Percentiles rank a stretch among this genome's conserved stretches.
phyloP scores from a whole-genome alignment of 2,329 filamentous ascomycete genomes.

The Alternaria brassicae region DNA sequence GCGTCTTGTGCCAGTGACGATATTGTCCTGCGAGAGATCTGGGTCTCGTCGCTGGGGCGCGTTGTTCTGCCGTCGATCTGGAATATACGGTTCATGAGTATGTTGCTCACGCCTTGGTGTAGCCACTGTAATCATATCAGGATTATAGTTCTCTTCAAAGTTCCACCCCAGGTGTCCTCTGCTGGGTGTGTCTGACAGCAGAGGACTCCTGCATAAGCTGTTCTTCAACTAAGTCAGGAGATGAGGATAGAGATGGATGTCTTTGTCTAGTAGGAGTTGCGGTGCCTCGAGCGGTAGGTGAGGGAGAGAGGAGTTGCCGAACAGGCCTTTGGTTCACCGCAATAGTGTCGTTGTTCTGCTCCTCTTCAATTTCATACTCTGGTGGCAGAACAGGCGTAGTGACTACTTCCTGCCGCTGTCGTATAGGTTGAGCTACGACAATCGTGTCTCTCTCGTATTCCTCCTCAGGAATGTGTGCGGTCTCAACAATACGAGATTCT shows the following conservation, averaged over 20 bases:
- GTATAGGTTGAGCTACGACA: not conserved
- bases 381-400: not conserved
- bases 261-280: not conserved
- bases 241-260: no score
- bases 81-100: no score
- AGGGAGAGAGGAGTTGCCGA: not conserved
- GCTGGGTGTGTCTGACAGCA: not conserved
- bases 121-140: no score
- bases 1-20: slow-evolving; percentile 1
- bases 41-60: not conserved
- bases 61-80: slow-evolving; percentile 2
- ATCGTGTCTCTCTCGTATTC: not conserved
- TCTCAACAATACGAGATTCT: not conserved
- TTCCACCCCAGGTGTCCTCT: not conserved
- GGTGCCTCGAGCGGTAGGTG: no score
- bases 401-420: not conserved
- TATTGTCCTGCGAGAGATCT: slow-evolving; percentile 3
- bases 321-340: not conserved
- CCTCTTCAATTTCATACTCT: not conserved
- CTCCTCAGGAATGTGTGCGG: not conserved
- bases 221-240: not conserved
- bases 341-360: not conserved
- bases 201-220: not conserved
- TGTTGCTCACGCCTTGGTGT: no score
- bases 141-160: not conserved